Evolutionary conservation across 1,139 yeast genomes (phyloP).

Genomic region (Debaryomyces subglobosus): DNA sequence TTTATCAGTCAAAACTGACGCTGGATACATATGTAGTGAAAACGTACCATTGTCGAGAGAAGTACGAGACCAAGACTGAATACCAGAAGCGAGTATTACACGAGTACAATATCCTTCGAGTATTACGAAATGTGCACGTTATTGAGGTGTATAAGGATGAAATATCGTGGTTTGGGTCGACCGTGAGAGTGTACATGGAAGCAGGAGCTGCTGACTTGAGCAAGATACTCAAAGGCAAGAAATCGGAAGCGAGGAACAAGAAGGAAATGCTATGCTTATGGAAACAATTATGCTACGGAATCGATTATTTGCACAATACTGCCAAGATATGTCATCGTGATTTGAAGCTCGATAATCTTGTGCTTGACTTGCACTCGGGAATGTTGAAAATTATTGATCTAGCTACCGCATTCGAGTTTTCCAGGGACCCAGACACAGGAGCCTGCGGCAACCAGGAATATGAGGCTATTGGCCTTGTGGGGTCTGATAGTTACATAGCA

Average conservation of each 20-base stretch:
- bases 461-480: conserved; percentile 50
- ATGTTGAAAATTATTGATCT: conserved; percentile 44
- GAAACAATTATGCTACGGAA: conserved; percentile 37
- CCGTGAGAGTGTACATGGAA: conserved; percentile 33
- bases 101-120: conserved; percentile 37
- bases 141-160: conserved; percentile 31
- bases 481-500: conserved; percentile 48
- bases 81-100: conserved; percentile 37
- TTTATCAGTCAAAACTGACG: conserved; percentile 24
- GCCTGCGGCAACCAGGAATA: neutral
- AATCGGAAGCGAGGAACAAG: neutral
- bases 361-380: conserved; percentile 27
- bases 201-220: conserved; percentile 34
- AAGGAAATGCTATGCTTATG: conserved; percentile 33
- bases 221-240: conserved; percentile 12
- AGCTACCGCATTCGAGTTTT: conserved; percentile 28
- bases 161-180: conserved; percentile 21
- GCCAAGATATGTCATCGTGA: conserved; percentile 43
- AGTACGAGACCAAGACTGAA: conserved; percentile 38
- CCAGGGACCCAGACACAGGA: conserved; percentile 11
- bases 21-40: conserved; percentile 40
- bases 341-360: conserved; percentile 43
- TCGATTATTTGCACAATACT: conserved; percentile 33
- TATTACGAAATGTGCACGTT: conserved; percentile 38
- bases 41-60: conserved; percentile 38